Base-by-base conservation (phyloP, 495 filamentous ascomycete genomes). In the Neurospora sp. region DNA sequence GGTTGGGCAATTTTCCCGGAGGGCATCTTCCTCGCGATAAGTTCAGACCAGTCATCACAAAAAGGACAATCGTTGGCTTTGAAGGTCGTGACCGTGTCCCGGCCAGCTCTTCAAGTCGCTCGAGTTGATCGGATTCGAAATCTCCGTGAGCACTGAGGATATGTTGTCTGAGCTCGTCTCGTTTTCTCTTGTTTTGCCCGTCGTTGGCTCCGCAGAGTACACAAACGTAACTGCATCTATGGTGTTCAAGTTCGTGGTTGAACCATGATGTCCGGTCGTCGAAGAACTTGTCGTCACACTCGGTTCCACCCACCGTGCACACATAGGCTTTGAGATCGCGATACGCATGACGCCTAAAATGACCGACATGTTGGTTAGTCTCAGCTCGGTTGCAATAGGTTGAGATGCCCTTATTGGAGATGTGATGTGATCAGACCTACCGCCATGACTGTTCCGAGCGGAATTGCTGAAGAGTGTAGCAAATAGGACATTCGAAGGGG, bases 291-390 rank as follows among this genome's bases (percentile, higher is more conserved):
- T 69, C 18, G 22, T 77, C 72, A 39, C 80, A 83, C 9, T 77
- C 74, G 8, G 35, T 6, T 16, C 71, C 73, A 1, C 77, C 73
- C 22, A 79, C 72, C 1, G 81, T 81, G 71, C 79, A 83, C 1
- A 82, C 71, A 65, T 82, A 83, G n/a, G 79, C 61, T 65, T 75
- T 75, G n/a, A 83, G 75, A 31, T 83, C 81, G 18, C 70, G 72
- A 39, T 79, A 78, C 35, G 79, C 78, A 72, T 82, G 81, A 20
- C 68, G 40, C 35, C 78, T 76, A 40, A 40, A 61, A 2, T 59
- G 9, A 8, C 4, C 0, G 5, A 31, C 22, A 22, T 22, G 1
- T 6, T 3, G 7, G 40, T 31, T 18, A 27, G 53, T 12, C 18
- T 65, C 16, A 14, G 9, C n/a, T 10, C 14, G 5, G 48, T 22